Base-by-base conservation (phyloP, 2,329 filamentous ascomycete genomes). In the Calonectria multiphialidica region DNA sequence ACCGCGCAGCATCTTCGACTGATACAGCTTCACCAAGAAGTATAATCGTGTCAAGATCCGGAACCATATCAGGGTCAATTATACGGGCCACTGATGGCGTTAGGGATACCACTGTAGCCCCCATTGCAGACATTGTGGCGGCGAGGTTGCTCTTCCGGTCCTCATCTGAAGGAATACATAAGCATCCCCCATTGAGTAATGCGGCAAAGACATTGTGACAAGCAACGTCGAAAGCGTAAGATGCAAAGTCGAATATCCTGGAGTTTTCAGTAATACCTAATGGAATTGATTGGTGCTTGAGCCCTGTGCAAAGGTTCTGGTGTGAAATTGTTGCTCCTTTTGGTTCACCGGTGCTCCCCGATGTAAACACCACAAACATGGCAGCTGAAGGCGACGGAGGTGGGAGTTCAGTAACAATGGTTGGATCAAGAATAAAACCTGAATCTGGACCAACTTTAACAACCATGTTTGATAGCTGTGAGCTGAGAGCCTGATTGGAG, bases 161-260 rank as follows among this genome's bases (percentile, higher is more conserved):
- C 23, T 63, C 5, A 13, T 74, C 70, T n/a, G 66, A 62, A 10
- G 70, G 72, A 9, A 72, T 53, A 10, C 72, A 74, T 1, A 74
- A 10, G 30, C 70, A 72, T n/a, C 57, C 72, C 18, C 83, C 89
- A 65, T 86, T 88, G 55, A 76, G 53, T 15, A 74, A 88, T 0
- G 81, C 91, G 6, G 69, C 66, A 25, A 74, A 68, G 18, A 57
- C 28, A 13, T 74, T 73, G 40, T 71, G 37, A 3, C 73, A 74
- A 25, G 45, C 45, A 45, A 65, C 35, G 40, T 66, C 57, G 16
- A 57, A 37, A 6, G 30, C 40, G 9, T 61, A 44, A 16, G 55
- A 40, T 2, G 35, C 45, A 30, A 53, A 45, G 10, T 71, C 42
- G 25, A 76, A 66, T 73, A 81, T 69, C 68, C 82, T 49, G 3